Conservation (phyloP, 2,329 filamentous ascomycete species). For the Clarireedia homoeocarpa region DNA sequence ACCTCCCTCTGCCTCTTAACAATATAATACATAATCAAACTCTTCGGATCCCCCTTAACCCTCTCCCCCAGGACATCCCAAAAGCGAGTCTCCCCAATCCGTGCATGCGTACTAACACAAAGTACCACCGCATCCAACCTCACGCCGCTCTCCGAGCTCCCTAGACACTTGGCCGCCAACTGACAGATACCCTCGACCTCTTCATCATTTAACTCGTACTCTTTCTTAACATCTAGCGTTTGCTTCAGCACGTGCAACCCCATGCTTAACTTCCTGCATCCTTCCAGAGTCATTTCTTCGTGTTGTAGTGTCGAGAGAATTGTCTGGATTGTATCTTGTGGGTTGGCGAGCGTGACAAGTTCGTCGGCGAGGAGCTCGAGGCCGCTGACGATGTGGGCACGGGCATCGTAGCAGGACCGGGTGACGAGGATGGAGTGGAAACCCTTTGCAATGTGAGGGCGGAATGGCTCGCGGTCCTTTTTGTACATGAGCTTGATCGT, state of each 20-base stretch:
- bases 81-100: slow-evolving; percentile 53
- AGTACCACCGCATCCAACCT: slow-evolving; percentile 72
- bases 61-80: slow-evolving; percentile 55
- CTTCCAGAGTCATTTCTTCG: slow-evolving; percentile 37
- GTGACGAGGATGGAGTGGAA: slow-evolving; percentile 60
- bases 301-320: slow-evolving; percentile 42
- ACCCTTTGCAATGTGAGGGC: slow-evolving; percentile 58
- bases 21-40: slow-evolving; percentile 73
- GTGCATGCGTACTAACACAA: slow-evolving; percentile 63
- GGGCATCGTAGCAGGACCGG: slow-evolving; percentile 57
- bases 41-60: slow-evolving; percentile 65
- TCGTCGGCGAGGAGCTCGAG: slow-evolving; percentile 68
- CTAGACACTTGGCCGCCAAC: slow-evolving; percentile 49
- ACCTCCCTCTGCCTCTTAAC: slow-evolving; percentile 58
- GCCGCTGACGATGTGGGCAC: slow-evolving; percentile 65
- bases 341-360: slow-evolving; percentile 57
- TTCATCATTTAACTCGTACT: slow-evolving; percentile 40
- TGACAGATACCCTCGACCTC: slow-evolving; percentile 45
- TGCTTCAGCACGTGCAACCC: slow-evolving; percentile 55
- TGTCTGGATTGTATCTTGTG: slow-evolving; percentile 49
- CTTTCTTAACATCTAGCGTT: slow-evolving; percentile 39
- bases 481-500: slow-evolving; percentile 67
- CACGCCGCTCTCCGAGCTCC: slow-evolving; percentile 53
- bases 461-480: slow-evolving; percentile 57
- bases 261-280: slow-evolving; percentile 49